A percentile compares a stretch with the other conserved stretches of the same genome.
phyloP scores from a whole-genome alignment of 2,329 filamentous ascomycete genomes.

The Pseudogymnoascus sp. region DNA sequence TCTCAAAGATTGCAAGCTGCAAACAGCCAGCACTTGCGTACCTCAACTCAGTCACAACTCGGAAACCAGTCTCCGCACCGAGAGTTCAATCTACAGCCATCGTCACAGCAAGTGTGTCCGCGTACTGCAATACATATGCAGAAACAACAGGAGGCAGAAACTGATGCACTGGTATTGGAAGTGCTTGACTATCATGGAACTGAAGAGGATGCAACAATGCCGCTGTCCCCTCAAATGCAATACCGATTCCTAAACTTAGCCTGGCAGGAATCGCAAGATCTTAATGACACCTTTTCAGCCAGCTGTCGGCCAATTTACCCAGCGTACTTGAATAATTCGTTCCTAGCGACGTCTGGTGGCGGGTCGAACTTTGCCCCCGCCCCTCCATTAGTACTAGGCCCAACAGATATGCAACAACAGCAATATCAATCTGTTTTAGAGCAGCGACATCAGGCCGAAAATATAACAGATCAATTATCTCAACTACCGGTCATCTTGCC shows the following conservation, averaged over 20 bases:
- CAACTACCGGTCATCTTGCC: constrained; percentile 27
- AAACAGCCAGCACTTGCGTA: constrained; percentile 62
- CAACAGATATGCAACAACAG: constrained; percentile 16
- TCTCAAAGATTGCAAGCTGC: constrained; percentile 70
- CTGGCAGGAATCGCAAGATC: too few species aligned
- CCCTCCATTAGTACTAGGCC: constrained; percentile 30
- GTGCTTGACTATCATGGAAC: constrained; percentile 73
- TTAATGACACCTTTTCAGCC: constrained; percentile 30
- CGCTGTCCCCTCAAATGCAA: constrained; percentile 14
- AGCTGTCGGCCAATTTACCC: constrained; percentile 31
- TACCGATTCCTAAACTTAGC: too few species aligned
- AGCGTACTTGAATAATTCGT: constrained; percentile 25
- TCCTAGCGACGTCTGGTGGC: constrained; percentile 19
- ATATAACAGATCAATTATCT: constrained; percentile 17
- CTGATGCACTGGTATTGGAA: constrained; percentile 40
- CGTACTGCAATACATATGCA: constrained; percentile 50
- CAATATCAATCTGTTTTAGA: constrained; percentile 26
- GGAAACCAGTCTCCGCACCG: constrained; percentile 33
- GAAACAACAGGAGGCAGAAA: constrained; percentile 52
- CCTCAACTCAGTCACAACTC: constrained; percentile 41
- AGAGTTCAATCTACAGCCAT: constrained; percentile 28
- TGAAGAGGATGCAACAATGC: constrained; percentile 53
- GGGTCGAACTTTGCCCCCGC: constrained; percentile 37
- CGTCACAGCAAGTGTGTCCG: constrained; percentile 32
- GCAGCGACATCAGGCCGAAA: constrained; percentile 18